phyloP scores from a whole-genome alignment of 768 basidiomycete species.

The Boletus sensibilis region DNA sequence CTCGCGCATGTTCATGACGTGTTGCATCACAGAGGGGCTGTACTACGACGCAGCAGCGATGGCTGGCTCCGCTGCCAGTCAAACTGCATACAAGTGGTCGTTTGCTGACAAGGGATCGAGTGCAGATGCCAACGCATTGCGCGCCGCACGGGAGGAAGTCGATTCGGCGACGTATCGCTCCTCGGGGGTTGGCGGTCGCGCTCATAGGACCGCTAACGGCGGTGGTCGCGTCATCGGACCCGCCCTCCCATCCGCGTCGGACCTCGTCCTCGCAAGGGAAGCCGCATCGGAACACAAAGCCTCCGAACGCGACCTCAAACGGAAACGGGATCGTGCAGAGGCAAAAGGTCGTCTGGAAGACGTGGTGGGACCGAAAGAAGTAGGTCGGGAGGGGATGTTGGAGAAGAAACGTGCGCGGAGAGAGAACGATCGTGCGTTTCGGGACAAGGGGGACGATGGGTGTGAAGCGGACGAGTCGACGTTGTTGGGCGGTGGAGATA shows the following conservation, averaged over 20 bases:
- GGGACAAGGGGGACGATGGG: slow-evolving; percentile 73
- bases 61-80: slow-evolving; percentile 55
- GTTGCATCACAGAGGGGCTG: slow-evolving; percentile 41
- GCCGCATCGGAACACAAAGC: slow-evolving; percentile 48
- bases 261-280: slow-evolving; percentile 71
- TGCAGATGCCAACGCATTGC: slow-evolving; percentile 58
- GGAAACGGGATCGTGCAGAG: slow-evolving; percentile 66
- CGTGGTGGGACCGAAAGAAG: slow-evolving; percentile 70
- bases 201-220: too few species aligned
- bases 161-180: slow-evolving; percentile 41
- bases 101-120: slow-evolving; percentile 68
- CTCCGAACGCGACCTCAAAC: slow-evolving; percentile 53
- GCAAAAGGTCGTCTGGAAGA: slow-evolving; percentile 73
- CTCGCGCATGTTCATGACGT: background rate
- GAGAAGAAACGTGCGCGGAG: slow-evolving; percentile 81
- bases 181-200: background rate
- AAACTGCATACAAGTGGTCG: slow-evolving; percentile 87
- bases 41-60: slow-evolving; percentile 63
- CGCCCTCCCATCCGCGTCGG: slow-evolving; percentile 64
- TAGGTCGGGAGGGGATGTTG: slow-evolving; percentile 79
- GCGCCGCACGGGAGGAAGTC: slow-evolving; percentile 61
- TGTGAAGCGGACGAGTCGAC: slow-evolving; percentile 76
- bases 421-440: slow-evolving; percentile 66
- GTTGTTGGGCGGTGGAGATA: slow-evolving; percentile 78
- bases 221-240: slow-evolving; percentile 56